Base-by-base conservation (phyloP, 1,139 yeast species). In the Nakaseomyces kungkrabaensis region DNA sequence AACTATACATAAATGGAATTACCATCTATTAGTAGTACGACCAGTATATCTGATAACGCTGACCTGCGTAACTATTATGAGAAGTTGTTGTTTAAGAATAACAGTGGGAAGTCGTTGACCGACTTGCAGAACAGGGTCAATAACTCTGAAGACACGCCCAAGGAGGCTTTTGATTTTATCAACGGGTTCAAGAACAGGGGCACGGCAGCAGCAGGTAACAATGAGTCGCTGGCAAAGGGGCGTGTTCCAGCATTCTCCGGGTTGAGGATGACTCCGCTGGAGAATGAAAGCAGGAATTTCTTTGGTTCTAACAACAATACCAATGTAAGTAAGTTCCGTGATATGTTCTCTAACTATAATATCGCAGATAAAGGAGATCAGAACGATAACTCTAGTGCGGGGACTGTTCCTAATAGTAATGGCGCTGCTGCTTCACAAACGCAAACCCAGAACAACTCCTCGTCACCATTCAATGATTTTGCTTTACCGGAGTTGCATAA, bases 21-120 rank as follows among this genome's bases (percentile, higher is more conserved):
- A 34, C 68, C 67, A n/a, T 61, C 66, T 31, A 59, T 65, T n/a
- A 65, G 58, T 49, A 63, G 68, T 50, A 59, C 64, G 4, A 63
- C 68, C 8, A 60, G 65, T 49, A 55, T 65, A 31, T 65, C 68
- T 11, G 68, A 65, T 49, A 65, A 65, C 48, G 58, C 61, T 36
- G 66, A 59, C 43, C 51, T 65, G 47, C 58, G 59, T 49, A 62
- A 63, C 48, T 63, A 65, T 46, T 65, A 65, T 50, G 68, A 65
- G 43, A 63, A 63, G n/a, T 47, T 65, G 43, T 52, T 65, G 40
- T 65, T 63, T 47, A 62, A 60, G 43, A 63, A 63, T 49, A 58
- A 52, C 51, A 60, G 63, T 54, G 67, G 67, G 9, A 62, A 61
- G 49, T 63, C 67, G 5, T 54, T 64, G 40, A 56, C 63, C n/a